Evolutionary conservation across 805 yeast genomes (phyloP).

Genomic region (Cyberlindnera xishuangbannaensis): DNA sequence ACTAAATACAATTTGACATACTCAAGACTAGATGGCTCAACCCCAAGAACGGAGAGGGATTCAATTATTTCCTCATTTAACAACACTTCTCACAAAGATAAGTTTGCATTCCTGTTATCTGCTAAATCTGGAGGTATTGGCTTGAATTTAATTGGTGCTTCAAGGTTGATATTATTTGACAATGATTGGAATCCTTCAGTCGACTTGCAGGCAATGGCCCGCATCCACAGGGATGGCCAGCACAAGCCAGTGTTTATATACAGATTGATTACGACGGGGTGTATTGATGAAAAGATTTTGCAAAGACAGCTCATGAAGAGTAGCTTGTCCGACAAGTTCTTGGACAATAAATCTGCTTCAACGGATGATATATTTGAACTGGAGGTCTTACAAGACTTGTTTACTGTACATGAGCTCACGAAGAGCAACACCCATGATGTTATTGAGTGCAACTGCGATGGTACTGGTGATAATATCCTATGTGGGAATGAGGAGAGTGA

Average conservation of each 20-base stretch:
- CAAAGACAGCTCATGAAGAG: slow-evolving; percentile 86
- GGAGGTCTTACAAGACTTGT: slow-evolving; percentile 68
- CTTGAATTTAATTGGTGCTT: slow-evolving; percentile 83
- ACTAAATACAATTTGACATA: slow-evolving; percentile 43
- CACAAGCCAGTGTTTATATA: slow-evolving; percentile 70
- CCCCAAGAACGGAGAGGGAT: slow-evolving; percentile 62
- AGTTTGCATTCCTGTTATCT: slow-evolving; percentile 66
- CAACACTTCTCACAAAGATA: slow-evolving; percentile 23
- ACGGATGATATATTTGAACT: slow-evolving; percentile 64
- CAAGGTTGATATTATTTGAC: slow-evolving; percentile 77
- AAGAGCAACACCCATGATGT: slow-evolving; percentile 73
- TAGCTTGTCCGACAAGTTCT: slow-evolving; percentile 69
- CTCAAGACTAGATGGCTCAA: slow-evolving; percentile 77
- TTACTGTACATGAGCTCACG: slow-evolving; percentile 47
- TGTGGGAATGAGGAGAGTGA: slow-evolving; percentile 16
- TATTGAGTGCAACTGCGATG: slow-evolving; percentile 57
- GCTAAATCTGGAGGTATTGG: slow-evolving; percentile 96
- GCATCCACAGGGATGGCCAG: slow-evolving; percentile 95
- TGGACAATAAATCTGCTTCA: slow-evolving; percentile 37
- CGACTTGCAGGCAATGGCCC: slow-evolving; percentile 92
- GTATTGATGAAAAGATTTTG: slow-evolving; percentile 89
- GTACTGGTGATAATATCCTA: slow-evolving; percentile 42
- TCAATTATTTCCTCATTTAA: slow-evolving; percentile 57
- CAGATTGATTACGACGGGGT: slow-evolving; percentile 79
- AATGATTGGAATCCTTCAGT: slow-evolving; percentile 97